Conservation (phyloP, 371 early-diverging fungal genomes). For the Gilbertella persicaria region DNA sequence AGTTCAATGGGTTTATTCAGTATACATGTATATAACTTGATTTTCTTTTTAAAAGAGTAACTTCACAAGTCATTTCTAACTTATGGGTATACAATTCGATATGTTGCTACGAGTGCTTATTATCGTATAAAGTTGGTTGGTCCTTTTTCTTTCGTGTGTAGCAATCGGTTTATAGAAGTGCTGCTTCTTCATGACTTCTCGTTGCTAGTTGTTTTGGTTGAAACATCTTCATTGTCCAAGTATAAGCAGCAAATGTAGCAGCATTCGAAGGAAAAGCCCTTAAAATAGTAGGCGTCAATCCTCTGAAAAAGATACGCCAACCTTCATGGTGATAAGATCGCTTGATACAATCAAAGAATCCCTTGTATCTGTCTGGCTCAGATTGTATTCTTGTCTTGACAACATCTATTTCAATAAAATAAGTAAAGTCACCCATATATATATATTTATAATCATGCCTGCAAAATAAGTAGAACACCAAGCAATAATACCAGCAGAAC, state of each 20-base stretch:
- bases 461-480: slow-evolving; percentile 82
- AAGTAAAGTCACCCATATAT: too few species aligned
- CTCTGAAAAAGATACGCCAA: slow-evolving; percentile 65
- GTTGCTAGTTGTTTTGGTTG: slow-evolving; percentile 10
- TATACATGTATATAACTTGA: too few species aligned
- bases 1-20: too few species aligned
- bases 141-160: too few species aligned
- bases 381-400: slow-evolving; percentile 78
- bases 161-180: slow-evolving; percentile 9
- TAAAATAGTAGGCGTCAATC: slow-evolving; percentile 73
- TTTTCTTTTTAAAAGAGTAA: too few species aligned
- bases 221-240: slow-evolving; percentile 52
- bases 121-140: too few species aligned
- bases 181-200: slow-evolving; percentile 12
- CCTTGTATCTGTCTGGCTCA: slow-evolving; percentile 58
- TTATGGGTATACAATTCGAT: too few species aligned
- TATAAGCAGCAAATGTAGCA: slow-evolving; percentile 73
- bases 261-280: slow-evolving; percentile 90
- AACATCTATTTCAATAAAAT: slow-evolving; percentile 59
- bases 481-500: slow-evolving; percentile 73
- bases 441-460: too few species aligned
- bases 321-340: slow-evolving; percentile 64
- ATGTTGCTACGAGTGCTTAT: too few species aligned
- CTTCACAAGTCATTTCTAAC: too few species aligned
- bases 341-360: slow-evolving; percentile 54